Evolutionary conservation across 805 yeast genomes (phyloP).

Genomic region (Kodamaea neixiangensis): DNA sequence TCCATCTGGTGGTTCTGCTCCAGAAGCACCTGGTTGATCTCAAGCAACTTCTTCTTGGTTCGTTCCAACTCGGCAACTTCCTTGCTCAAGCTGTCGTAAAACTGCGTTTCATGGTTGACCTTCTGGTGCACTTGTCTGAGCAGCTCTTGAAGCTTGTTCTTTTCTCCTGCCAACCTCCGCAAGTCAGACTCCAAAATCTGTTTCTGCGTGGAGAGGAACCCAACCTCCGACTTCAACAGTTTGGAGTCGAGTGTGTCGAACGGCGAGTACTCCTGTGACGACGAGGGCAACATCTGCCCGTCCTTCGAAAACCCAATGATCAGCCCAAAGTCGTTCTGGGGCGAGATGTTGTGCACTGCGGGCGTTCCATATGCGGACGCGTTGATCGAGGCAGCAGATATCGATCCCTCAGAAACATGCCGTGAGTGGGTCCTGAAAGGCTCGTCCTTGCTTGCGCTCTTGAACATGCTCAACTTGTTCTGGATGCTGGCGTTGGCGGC

Average conservation of each 20-base stretch:
- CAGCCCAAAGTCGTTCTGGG: constrained; percentile 1
- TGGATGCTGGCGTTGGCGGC: constrained; percentile 19
- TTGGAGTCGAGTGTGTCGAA: constrained; percentile 6
- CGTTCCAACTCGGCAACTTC: constrained; percentile 55
- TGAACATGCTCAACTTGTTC: constrained; percentile 37
- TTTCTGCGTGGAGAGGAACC: background rate
- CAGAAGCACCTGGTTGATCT: constrained; percentile 24
- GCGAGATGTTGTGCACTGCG: constrained; percentile 35
- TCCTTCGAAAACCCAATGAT: constrained; percentile 8
- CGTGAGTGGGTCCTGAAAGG: constrained; percentile 35
- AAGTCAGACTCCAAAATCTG: constrained; percentile 5
- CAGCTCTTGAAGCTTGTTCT: constrained; percentile 29
- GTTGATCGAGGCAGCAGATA: constrained; percentile 14
- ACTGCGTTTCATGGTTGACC: constrained; percentile 41
- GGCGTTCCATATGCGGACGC: constrained; percentile 44
- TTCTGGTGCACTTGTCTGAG: constrained; percentile 44
- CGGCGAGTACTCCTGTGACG: constrained; percentile 1
- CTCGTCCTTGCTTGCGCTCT: constrained; percentile 22
- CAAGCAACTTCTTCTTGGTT: constrained; percentile 47
- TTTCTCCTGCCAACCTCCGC: constrained; percentile 30
- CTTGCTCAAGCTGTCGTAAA: constrained; percentile 44
- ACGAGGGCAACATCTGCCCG: constrained; percentile 7
- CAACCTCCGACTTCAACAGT: constrained; percentile 5
- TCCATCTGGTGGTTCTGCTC: constrained; percentile 24
- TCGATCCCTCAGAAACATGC: constrained; percentile 42